Base-by-base conservation (phyloP, 2,329 filamentous ascomycete genomes). In the Neophaeococcomyces aloes region DNA sequence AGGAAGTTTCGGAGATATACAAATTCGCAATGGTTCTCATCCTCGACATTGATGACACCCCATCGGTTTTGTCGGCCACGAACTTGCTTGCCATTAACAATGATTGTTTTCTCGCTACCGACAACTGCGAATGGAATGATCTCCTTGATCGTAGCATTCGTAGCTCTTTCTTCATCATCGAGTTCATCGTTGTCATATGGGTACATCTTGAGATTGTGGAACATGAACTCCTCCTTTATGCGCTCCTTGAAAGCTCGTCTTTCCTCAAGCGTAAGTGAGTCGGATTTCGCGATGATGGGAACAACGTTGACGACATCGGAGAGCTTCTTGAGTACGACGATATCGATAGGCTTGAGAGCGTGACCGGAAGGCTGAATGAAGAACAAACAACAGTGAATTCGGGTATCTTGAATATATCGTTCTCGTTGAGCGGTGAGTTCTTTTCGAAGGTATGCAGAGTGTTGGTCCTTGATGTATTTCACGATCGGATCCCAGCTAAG, bases 391-490 rank as follows among this genome's bases (percentile, higher is more conserved):
- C 87, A 95, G 76, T 98, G 91, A 62, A 98, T 95, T 61, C 91
- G 85, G 56, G 91, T 98, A 69, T 98, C 91, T 73, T 94, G 89
- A 57, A 98, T 95, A 69, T 98, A 98, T 61, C 91, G 83, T 71
- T 98, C 91, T 70, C 91, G 86, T 76, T 98, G 91, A 56, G 91
- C 91, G 44, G 91, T 96, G 61, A 98, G 86, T 70, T 98, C 91
- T 78, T 98, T 98, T 69, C 91, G 86, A 58, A 98, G 80, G 73
- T 96, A 98, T 60, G 91, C 89, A 42, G 87, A 95, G 76, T 98
- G 91, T 75, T 98, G 91, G 70, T 98, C 91, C 78, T 98, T 98
- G 78, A 98, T 98, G 72, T 98, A 98, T 76, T 98, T 98, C 76
- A 98, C 89, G 65, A 98, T 98, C 52, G 91, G 91, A 64, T 98